Conservation (phyloP, 768 basidiomycete species). For the Rhodocollybia butyracea region DNA sequence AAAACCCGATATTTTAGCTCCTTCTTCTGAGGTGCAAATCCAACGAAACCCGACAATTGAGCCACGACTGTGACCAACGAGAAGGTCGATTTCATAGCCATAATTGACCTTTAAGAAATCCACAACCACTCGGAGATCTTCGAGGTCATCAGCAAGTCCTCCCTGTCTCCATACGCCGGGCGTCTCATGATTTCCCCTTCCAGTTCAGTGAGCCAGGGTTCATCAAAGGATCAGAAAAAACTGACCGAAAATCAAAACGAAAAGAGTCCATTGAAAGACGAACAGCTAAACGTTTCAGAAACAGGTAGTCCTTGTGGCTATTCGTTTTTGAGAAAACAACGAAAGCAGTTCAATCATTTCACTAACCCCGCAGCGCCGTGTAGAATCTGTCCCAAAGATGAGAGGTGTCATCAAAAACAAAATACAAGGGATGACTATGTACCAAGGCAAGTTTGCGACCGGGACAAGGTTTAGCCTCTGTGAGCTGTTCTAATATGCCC, state of each 20-base stretch:
- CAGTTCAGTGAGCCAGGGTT: background rate
- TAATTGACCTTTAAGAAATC: conserved; percentile 53
- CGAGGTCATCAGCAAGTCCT: conserved; percentile 55
- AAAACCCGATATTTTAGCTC: conserved; percentile 51
- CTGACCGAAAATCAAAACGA: conserved; percentile 83
- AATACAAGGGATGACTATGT: conserved; percentile 28
- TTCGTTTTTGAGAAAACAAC: background rate
- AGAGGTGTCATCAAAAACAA: conserved; percentile 11
- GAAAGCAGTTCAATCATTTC: background rate
- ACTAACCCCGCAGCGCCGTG: conserved; percentile 78
- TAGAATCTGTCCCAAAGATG: conserved; percentile 50
- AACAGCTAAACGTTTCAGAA: conserved; percentile 67
- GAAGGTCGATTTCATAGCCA: conserved; percentile 65
- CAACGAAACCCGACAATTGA: conserved; percentile 66
- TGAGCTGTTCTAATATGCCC: conserved; percentile 62
- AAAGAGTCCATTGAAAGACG: conserved; percentile 75
- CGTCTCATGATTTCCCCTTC: conserved; percentile 76
- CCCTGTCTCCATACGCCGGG: conserved; percentile 63
- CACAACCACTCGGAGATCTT: conserved; percentile 66
- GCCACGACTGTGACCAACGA: conserved; percentile 80
- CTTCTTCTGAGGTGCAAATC: conserved; percentile 63
- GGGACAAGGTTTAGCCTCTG: conserved; percentile 43
- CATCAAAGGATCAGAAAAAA: background rate
- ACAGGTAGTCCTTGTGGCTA: conserved; percentile 86
- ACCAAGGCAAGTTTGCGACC: conserved; percentile 68